phyloP scores from a whole-genome alignment of 768 basidiomycete species.

The Mycena sanguinolenta region DNA sequence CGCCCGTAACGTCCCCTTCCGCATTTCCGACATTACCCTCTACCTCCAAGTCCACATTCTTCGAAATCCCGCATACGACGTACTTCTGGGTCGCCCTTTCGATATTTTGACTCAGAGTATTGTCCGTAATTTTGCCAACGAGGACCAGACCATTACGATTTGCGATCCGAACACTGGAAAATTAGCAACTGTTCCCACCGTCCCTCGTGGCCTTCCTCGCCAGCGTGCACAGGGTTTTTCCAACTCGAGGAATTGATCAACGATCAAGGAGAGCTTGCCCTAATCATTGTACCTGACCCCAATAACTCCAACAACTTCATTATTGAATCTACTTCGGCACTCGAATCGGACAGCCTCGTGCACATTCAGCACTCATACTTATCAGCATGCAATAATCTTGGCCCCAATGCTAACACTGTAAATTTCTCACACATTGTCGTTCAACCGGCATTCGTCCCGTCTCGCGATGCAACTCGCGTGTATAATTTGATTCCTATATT shows the following conservation, averaged over 20 bases:
- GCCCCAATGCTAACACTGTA: slow-evolving; percentile 1
- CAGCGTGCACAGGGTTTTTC: neutral
- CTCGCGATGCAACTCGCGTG: slow-evolving; percentile 29
- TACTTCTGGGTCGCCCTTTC: no score
- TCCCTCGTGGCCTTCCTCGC: no score
- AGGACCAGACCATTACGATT: neutral
- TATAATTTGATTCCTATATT: neutral
- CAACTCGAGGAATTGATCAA: slow-evolving; percentile 14
- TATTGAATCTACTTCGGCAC: slow-evolving; percentile 13
- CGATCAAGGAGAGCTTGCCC: slow-evolving; percentile 12
- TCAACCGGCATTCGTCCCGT: slow-evolving; percentile 17
- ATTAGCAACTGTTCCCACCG: neutral
- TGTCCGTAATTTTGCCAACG: no score
- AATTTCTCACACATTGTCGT: slow-evolving; percentile 17
- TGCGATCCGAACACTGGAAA: neutral
- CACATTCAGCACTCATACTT: slow-evolving; percentile 9
- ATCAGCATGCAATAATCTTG: slow-evolving; percentile 23
- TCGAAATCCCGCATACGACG: no score
- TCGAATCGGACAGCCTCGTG: slow-evolving; percentile 17
- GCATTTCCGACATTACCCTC: no score
- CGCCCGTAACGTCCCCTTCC: no score
- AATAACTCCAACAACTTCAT: slow-evolving; percentile 5
- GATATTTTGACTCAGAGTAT: no score
- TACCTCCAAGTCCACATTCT: no score
- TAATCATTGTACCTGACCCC: slow-evolving; percentile 8